Evolutionary conservation across 2,329 filamentous ascomycete genomes (phyloP), one percentile per base, ranked within the genome.

Genomic region (Sporothrix variecibatus): DNA sequence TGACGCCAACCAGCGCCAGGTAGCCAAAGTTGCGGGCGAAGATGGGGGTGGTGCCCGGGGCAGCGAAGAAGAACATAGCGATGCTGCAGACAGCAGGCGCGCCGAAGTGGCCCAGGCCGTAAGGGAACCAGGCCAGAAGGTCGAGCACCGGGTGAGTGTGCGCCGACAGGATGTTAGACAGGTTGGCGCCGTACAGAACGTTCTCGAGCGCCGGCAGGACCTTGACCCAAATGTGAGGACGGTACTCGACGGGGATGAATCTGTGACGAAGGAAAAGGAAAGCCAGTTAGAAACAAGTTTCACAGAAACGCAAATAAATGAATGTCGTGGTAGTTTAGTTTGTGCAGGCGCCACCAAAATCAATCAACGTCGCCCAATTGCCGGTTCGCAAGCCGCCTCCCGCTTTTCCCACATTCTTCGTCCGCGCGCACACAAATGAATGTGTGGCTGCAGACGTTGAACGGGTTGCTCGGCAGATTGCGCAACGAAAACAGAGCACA

Each of bases 161-260:
- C 64, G 94, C 94, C 17, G 95, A 97, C 72, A 98, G 89, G 79
- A 98, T 97, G 82, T 97, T 98, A 85, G 94, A 97, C 74, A 98
- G 87, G 83, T 98, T 98, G 76, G 95, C 94, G 78, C 95, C 95
- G 81, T 98, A 98, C 46, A 98, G 88, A 76, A 98, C 96, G 82
- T 98, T 98, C 84, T 98, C 95, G 77, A 98, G 89, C 23, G 95
- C 94, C 4, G 95, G 95, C 49, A 98, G 88, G 38, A 98, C 94
- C 80, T 95, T 94, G 77, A 98, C 95, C 93, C 94, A 97, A 79
- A 98, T 98, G 76, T 94, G 92, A 75, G 95, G 95, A 78, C 95
- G 91, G 85, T 94, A 96, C 80, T 95, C 93, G 78, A 91, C 89
- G 51, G 94, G 93, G 78, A 98, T 95, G 84, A 97, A 98, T 80